Conservation (phyloP, 1,284 basidiomycete species). For the Tilletia walkeri region DNA sequence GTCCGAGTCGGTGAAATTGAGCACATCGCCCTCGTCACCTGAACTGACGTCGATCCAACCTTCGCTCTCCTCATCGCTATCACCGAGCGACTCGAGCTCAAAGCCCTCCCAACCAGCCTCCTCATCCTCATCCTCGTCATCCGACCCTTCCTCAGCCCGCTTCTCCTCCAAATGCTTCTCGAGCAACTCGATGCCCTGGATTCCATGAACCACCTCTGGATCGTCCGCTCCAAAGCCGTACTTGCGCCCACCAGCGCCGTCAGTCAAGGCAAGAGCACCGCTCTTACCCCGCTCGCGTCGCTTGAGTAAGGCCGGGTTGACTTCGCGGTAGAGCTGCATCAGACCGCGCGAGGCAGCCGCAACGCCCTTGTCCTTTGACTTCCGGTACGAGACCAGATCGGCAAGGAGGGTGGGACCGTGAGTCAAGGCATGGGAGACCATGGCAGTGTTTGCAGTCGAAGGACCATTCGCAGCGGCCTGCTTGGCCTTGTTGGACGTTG, state of each 20-base stretch:
- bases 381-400: constrained; percentile 90
- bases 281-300: constrained; percentile 68
- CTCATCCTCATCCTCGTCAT: constrained; percentile 26
- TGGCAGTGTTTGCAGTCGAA: neutral
- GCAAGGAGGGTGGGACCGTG: constrained; percentile 70
- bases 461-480: neutral
- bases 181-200: constrained; percentile 68
- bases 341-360: constrained; percentile 82
- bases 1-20: constrained; percentile 59
- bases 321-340: constrained; percentile 88
- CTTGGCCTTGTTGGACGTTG: constrained; percentile 14
- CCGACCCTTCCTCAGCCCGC: constrained; percentile 20
- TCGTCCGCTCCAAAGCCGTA: constrained; percentile 75
- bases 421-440: constrained; percentile 3
- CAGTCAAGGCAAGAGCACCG: constrained; percentile 43
- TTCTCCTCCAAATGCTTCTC: constrained; percentile 49
- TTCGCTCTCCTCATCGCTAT: constrained; percentile 64
- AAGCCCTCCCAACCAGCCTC: constrained; percentile 83
- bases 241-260: constrained; percentile 29
- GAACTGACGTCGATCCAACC: constrained; percentile 82
- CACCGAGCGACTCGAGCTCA: constrained; percentile 75
- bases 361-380: constrained; percentile 91
- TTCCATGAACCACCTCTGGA: constrained; percentile 67
- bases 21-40: constrained; percentile 65
- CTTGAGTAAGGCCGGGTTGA: constrained; percentile 90